These are phyloP conservation scores for Cordyceps farinosa DNA, from an alignment of 2,329 filamentous ascomycete genomes.

Conservation along the genomic window DNA sequence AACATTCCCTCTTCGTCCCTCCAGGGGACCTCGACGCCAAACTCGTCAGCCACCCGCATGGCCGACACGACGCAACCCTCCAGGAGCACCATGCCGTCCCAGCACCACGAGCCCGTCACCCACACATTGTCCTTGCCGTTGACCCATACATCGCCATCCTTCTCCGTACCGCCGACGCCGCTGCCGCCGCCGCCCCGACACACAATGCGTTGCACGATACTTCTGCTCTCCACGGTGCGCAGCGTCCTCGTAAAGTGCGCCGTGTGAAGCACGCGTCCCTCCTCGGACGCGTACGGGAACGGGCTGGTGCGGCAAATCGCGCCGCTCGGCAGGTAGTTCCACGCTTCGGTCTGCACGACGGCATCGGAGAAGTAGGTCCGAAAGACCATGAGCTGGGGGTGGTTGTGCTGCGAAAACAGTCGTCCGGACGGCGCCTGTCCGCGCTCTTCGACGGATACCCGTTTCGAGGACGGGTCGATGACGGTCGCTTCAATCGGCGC, in stretches of 20 bases:
- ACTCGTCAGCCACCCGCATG: constrained; percentile 50
- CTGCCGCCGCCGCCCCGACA: constrained; percentile 12
- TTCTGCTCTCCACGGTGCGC: constrained; percentile 45
- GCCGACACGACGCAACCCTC: constrained; percentile 60
- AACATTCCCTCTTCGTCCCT: neutral
- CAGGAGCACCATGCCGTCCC: constrained; percentile 61
- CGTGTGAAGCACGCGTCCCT: constrained; percentile 38
- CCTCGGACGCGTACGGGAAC: constrained; percentile 34
- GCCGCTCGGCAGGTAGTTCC: constrained; percentile 49
- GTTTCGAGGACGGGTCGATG: constrained; percentile 22
- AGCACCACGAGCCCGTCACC: constrained; percentile 59
- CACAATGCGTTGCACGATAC: constrained; percentile 46
- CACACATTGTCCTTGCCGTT: constrained; percentile 54
- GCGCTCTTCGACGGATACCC: neutral
- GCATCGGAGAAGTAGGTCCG: constrained; percentile 32
- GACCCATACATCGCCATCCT: constrained; percentile 36
- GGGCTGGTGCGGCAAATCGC: constrained; percentile 53
- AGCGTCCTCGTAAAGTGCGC: constrained; percentile 51
- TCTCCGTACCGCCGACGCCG: neutral
- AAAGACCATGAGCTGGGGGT: constrained; percentile 33
- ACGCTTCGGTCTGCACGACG: constrained; percentile 43
- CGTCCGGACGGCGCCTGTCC: neutral
- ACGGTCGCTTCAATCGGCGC: constrained; percentile 47
- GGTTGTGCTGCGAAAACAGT: constrained; percentile 20
- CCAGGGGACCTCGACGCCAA: constrained; percentile 46